phyloP scores from a whole-genome alignment of 1,139 yeast species.

The Hansenula sp. region DNA sequence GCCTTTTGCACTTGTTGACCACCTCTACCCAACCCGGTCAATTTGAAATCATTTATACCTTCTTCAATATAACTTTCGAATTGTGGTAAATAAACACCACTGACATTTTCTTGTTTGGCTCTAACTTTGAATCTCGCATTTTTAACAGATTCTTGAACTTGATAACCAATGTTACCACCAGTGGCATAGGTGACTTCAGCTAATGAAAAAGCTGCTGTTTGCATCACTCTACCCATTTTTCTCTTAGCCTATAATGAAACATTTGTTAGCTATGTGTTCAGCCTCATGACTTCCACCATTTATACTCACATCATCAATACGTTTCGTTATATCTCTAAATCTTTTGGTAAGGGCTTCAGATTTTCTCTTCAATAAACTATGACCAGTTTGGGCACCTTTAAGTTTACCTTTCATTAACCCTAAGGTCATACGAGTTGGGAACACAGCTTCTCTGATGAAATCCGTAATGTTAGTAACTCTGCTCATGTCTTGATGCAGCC shows the following conservation, averaged over 20 bases:
- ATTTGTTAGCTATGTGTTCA: too few species aligned
- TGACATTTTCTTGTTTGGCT: constrained; percentile 93
- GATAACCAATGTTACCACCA: constrained; percentile 91
- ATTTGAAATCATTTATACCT: constrained; percentile 84
- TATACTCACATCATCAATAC: constrained; percentile 70
- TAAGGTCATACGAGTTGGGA: constrained; percentile 96
- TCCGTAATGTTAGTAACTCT: background rate
- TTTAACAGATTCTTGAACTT: constrained; percentile 91
- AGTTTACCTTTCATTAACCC: constrained; percentile 92
- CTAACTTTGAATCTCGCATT: constrained; percentile 86
- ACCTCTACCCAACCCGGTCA: constrained; percentile 97
- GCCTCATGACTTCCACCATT: too few species aligned
- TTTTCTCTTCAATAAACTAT: constrained; percentile 86
- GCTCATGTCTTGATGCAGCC: background rate
- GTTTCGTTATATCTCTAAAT: constrained; percentile 89
- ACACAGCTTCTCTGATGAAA: constrained; percentile 67
- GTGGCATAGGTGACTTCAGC: constrained; percentile 98
- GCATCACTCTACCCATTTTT: constrained; percentile 98
- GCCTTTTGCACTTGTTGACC: constrained; percentile 98
- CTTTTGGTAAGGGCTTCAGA: constrained; percentile 96
- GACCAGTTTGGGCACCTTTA: constrained; percentile 97
- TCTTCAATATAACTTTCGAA: constrained; percentile 84
- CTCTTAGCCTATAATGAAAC: constrained; percentile 73
- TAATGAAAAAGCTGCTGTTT: constrained; percentile 93
- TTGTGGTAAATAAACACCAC: constrained; percentile 92